A percentile compares a stretch with the other conserved stretches of the same genome.
phyloP scores from a whole-genome alignment of 176 grass and related monocot species.

The Rhynchospora pubera region DNA sequence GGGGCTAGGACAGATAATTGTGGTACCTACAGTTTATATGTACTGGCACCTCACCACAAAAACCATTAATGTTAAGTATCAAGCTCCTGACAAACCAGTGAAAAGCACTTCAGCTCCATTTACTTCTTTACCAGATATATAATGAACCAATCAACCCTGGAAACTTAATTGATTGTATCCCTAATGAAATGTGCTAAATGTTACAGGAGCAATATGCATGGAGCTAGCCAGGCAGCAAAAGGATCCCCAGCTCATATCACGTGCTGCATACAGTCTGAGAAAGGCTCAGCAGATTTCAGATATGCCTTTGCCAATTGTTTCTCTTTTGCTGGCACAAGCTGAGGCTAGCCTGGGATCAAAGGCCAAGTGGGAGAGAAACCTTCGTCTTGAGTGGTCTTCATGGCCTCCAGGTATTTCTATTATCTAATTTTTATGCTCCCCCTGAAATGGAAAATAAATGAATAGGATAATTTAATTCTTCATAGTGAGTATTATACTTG shows the following conservation, averaged over 20 bases:
- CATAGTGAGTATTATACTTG: background rate
- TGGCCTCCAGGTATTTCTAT: constrained; percentile 61
- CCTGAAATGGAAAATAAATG: background rate
- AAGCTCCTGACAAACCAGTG: background rate
- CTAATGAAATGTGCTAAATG: background rate
- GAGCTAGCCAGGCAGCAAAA: constrained; percentile 51
- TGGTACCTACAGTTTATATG: background rate
- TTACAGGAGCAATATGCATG: constrained; percentile 66
- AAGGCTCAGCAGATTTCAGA: constrained; percentile 65
- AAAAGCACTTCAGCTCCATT: background rate
- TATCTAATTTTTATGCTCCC: background rate
- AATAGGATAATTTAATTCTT: constrained; percentile 12
- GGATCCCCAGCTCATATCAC: constrained; percentile 64
- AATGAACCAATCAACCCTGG: background rate
- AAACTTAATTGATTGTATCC: background rate
- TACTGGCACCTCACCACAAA: background rate
- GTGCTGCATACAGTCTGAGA: constrained; percentile 53
- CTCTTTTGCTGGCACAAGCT: constrained; percentile 76
- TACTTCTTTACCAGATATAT: background rate
- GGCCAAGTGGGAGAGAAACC: constrained; percentile 85
- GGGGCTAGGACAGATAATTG: background rate
- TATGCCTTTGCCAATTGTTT: constrained; percentile 47
- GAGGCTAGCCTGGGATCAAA: constrained; percentile 86
- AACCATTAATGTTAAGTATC: background rate
- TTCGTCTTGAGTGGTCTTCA: constrained; percentile 76